phyloP scores from a whole-genome alignment of 306 rosid species.

The Vigna radiata region DNA sequence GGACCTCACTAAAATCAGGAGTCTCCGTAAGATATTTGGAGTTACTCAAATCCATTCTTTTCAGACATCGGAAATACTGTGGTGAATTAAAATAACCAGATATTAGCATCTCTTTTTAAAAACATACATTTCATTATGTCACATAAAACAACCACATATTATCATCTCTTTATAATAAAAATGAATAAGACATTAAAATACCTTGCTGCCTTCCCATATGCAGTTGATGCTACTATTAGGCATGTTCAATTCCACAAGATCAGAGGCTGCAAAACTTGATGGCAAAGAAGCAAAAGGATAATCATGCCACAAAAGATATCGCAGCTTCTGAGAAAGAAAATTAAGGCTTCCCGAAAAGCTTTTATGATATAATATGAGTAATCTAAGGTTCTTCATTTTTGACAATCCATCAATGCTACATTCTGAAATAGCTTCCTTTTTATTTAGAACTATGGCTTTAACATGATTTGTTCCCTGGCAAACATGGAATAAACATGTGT shows the following conservation, averaged over 20 bases:
- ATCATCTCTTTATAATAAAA: neutral
- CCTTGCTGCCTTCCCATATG: slow-evolving; percentile 42
- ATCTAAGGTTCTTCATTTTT: neutral
- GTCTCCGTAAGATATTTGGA: too few relatives aligned
- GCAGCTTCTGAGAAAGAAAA: slow-evolving; percentile 19
- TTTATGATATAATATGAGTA: slow-evolving; percentile 12
- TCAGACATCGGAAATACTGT: too few relatives aligned
- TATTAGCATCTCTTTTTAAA: too few relatives aligned
- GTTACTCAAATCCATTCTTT: too few relatives aligned
- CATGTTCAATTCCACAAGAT: slow-evolving; percentile 33
- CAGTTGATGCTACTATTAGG: slow-evolving; percentile 1
- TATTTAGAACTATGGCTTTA: neutral
- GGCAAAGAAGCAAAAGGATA: slow-evolving; percentile 45
- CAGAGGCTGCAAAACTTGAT: neutral
- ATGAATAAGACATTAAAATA: neutral
- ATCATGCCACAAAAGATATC: slow-evolving; percentile 38
- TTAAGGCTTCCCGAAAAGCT: neutral
- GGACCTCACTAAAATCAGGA: too few relatives aligned
- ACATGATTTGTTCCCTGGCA: slow-evolving; percentile 29
- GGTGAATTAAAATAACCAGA: too few relatives aligned
- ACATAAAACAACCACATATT: too few relatives aligned
- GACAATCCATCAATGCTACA: slow-evolving; percentile 31
- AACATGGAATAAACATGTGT: neutral
- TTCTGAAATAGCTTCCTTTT: neutral
- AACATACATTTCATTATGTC: too few relatives aligned